Conservation (phyloP, 2,329 filamentous ascomycete species). For the Rhynchosporium graminicola region DNA sequence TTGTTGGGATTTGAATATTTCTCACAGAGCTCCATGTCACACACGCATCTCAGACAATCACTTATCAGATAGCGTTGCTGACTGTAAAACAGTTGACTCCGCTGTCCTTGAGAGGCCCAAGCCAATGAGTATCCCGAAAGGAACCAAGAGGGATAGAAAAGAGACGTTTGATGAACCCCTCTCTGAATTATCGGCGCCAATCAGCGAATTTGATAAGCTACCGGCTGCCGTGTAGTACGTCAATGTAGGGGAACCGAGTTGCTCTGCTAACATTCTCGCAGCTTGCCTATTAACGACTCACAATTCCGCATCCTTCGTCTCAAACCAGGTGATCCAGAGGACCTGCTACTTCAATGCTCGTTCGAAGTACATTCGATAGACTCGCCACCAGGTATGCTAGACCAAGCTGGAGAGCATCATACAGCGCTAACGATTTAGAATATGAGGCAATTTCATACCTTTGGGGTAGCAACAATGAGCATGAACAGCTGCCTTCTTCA, state of each 20-base stretch:
- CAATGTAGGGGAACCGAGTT: no score
- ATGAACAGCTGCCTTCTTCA: background rate
- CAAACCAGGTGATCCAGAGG: slow-evolving; percentile 16
- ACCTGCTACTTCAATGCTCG: slow-evolving; percentile 9
- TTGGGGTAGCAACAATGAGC: slow-evolving; percentile 18
- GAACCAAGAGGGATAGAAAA: slow-evolving; percentile 16
- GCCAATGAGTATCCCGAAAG: slow-evolving; percentile 9
- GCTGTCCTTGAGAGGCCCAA: slow-evolving; percentile 9
- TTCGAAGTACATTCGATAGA: slow-evolving; percentile 16
- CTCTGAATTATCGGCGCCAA: slow-evolving; percentile 5
- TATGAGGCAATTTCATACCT: slow-evolving; percentile 24
- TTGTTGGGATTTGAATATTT: no score
- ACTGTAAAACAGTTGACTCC: slow-evolving; percentile 1
- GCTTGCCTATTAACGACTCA: slow-evolving; percentile 1
- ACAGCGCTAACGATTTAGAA: background rate
- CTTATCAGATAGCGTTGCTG: background rate
- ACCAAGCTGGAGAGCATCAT: background rate
- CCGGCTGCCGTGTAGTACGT: slow-evolving; percentile 13
- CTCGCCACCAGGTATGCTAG: background rate
- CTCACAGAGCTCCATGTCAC: no score
- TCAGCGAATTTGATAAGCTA: slow-evolving; percentile 9
- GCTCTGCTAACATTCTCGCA: background rate
- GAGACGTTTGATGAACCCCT: slow-evolving; percentile 15
- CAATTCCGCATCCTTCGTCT: slow-evolving; percentile 22
- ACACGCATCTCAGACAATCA: background rate